Evolutionary conservation across 1,139 yeast genomes (phyloP).

Genomic region (Petasospora rhodanensis): DNA sequence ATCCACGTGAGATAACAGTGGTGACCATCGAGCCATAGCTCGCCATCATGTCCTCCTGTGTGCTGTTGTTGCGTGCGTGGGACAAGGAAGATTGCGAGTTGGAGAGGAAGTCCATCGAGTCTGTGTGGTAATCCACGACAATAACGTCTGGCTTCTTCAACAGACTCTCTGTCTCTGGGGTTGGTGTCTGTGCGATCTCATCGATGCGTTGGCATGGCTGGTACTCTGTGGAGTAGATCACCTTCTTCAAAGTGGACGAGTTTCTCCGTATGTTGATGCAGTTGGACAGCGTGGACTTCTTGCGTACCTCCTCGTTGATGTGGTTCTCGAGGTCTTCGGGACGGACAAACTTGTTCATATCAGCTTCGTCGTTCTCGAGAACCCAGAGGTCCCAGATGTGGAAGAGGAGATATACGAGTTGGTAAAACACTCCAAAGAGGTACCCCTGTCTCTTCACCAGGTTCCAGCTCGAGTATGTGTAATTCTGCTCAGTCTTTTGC

Average conservation of each 20-base stretch:
- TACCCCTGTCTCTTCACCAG: conserved; percentile 20
- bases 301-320: conserved; percentile 16
- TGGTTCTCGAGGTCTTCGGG: conserved; percentile 8
- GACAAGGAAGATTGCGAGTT: conserved; percentile 2
- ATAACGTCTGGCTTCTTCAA: conserved; percentile 7
- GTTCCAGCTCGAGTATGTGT: conserved; percentile 20
- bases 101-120: conserved; percentile 4
- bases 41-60: conserved; percentile 1
- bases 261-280: conserved; percentile 23
- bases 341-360: conserved; percentile 5
- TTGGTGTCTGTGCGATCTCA: too few relatives aligned
- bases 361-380: conserved; percentile 12
- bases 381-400: conserved; percentile 14
- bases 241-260: conserved; percentile 18
- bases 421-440: conserved; percentile 21
- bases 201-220: conserved; percentile 8
- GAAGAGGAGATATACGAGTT: conserved; percentile 10
- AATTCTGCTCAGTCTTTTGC: conserved; percentile 16
- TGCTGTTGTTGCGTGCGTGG: neutral
- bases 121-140: conserved; percentile 3
- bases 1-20: conserved; percentile 12
- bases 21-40: conserved; percentile 12
- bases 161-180: conserved; percentile 5
- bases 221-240: conserved; percentile 16
- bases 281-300: conserved; percentile 21